Evolutionary conservation across 169 alveolate species (phyloP), one percentile per base, ranked within the genome.

Genomic region (Theileria annulata): DNA sequence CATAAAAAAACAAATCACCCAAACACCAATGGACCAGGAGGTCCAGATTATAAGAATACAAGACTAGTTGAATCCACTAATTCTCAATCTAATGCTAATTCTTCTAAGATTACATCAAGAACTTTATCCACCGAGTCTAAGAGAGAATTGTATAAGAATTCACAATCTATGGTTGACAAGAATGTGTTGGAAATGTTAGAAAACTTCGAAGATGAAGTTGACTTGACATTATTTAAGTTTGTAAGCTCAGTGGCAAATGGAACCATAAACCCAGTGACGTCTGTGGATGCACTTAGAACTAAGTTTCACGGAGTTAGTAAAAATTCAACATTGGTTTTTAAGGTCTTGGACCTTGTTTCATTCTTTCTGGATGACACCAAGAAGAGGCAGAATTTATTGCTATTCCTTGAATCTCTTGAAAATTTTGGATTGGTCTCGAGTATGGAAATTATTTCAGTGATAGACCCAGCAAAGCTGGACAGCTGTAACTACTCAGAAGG

Each of bases 391-490:
- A 63, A 82, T 37, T 23, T 82, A 59, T 71, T 59, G 72, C 56
- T 27, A 8, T 67, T 82, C 33, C 70, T 82, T 1, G 73, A 71
- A 25, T 0, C 60, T 2, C 69, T 82, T 17, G 85, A 82, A 31
- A 31, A 25, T 28, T n/a, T 15, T 51, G 87, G 87, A 1, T 28
- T 84, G n/a, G 28, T 73, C 25, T 68, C 86, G n/a, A n/a, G 75
- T 19, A 35, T 74, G 42, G 87, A 77, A n/a, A 77, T 84, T 12
- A 77, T 84, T 15, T 85, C 90, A 19, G 49, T 59, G n/a, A 77
- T 84, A 17, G 90, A 84, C 48, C 79, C 90, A 48, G 19, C 77
- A 62, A 84, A 84, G 60, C 35, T 84, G 64, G 90, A 84, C 67
- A 37, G 35, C 59, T 77, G 80, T 23, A 85, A 85, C 63, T 84